These are phyloP conservation scores for Bimuria novae-zelandiae DNA, from an alignment of 2,329 filamentous ascomycete genomes.

Conservation along the genomic window DNA sequence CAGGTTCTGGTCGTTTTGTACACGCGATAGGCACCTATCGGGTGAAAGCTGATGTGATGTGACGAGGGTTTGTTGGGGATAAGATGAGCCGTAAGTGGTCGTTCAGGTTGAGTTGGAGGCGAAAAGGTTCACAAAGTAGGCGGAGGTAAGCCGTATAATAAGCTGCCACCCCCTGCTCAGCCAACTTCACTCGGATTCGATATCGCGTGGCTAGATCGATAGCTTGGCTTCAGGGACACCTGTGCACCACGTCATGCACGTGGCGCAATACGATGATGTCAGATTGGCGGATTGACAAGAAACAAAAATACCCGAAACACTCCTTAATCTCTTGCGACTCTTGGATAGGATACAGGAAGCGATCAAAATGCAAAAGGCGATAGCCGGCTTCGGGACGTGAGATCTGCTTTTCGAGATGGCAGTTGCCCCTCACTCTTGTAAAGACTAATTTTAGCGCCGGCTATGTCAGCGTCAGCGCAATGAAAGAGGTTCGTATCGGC, in stretches of 20 bases:
- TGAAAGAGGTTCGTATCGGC: neutral
- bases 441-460: no score
- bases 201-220: slow-evolving; percentile 15
- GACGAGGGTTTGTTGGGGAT: no score
- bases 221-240: slow-evolving; percentile 11
- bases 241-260: slow-evolving; percentile 36
- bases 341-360: neutral
- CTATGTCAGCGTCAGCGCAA: no score
- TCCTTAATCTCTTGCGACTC: neutral
- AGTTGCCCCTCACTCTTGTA: no score
- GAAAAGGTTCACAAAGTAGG: neutral
- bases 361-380: neutral
- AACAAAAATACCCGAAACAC: slow-evolving; percentile 11
- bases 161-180: slow-evolving; percentile 10
- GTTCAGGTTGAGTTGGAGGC: slow-evolving; percentile 4
- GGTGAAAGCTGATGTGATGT: no score
- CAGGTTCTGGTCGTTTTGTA: no score
- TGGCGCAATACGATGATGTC: slow-evolving; percentile 27
- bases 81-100: no score
- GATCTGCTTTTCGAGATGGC: no score
- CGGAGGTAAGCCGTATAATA: slow-evolving; percentile 5
- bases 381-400: neutral
- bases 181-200: slow-evolving; percentile 1
- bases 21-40: no score
- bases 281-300: slow-evolving; percentile 7